Evolutionary conservation across 345 rosid genomes (phyloP).

Genomic region (Ceriops tagal): DNA sequence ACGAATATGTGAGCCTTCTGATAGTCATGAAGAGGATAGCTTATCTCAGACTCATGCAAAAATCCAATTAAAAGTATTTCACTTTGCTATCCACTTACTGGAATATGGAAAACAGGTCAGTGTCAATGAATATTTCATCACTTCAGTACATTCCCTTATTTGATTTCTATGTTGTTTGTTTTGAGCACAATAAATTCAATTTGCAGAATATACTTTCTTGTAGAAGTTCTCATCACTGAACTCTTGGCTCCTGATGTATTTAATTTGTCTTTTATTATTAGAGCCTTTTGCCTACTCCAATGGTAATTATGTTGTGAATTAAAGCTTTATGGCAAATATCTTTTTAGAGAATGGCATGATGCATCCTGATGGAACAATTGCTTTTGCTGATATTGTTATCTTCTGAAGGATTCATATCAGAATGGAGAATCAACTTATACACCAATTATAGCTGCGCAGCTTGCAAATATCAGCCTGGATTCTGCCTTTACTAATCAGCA

Average conservation of each 20-base stretch:
- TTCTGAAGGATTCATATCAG: slow-evolving; percentile 51
- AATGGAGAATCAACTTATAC: slow-evolving; percentile 37
- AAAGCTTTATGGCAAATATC: not conserved
- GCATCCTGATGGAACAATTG: not conserved
- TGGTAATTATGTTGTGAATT: not conserved
- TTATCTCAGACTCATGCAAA: slow-evolving; percentile 46
- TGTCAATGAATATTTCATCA: slow-evolving; percentile 14
- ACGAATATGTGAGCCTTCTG: slow-evolving; percentile 64
- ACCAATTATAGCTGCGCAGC: slow-evolving; percentile 58
- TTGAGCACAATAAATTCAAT: not conserved
- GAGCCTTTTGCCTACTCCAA: not conserved
- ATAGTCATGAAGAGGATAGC: slow-evolving; percentile 41
- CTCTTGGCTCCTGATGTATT: not conserved
- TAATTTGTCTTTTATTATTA: slow-evolving; percentile 7
- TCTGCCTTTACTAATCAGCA: slow-evolving; percentile 56
- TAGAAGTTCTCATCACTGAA: not conserved
- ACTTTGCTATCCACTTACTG: slow-evolving; percentile 62
- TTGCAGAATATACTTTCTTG: not conserved
- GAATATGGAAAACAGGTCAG: slow-evolving; percentile 68
- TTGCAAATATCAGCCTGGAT: slow-evolving; percentile 55
- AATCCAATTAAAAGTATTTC: slow-evolving; percentile 60
- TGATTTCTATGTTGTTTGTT: not conserved
- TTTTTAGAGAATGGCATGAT: not conserved
- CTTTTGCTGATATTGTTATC: slow-evolving; percentile 17
- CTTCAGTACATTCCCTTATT: not conserved